Evolutionary conservation across 1,284 basidiomycete species (phyloP).

Genomic region (Ceratobasidium sp.): DNA sequence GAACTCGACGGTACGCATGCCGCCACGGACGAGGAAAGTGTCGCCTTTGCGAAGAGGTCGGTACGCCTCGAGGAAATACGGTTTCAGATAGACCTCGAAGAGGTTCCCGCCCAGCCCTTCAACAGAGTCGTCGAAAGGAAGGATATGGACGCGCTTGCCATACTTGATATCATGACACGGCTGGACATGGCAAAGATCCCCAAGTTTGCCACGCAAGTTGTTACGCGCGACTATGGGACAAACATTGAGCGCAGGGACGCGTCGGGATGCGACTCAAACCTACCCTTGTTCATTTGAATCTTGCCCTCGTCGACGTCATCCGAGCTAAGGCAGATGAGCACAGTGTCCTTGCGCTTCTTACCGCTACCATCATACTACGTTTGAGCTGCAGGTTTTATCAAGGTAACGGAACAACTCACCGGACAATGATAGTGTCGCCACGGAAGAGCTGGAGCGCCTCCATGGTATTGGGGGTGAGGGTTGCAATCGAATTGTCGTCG

Average conservation of each 20-base stretch:
- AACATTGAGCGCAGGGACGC: neutral
- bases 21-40: constrained; percentile 98
- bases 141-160: constrained; percentile 96
- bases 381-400: neutral
- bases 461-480: constrained; percentile 97
- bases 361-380: constrained; percentile 64
- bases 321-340: constrained; percentile 94
- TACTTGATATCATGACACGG: constrained; percentile 99
- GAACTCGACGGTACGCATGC: constrained; percentile 98
- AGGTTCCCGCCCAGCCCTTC: constrained; percentile 98
- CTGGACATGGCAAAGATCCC: constrained; percentile 95
- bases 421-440: constrained; percentile 92
- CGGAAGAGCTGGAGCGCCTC: constrained; percentile 94
- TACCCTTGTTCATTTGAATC: constrained; percentile 96
- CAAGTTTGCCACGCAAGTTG: constrained; percentile 97
- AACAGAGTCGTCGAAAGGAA: constrained; percentile 98
- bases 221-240: constrained; percentile 86
- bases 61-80: constrained; percentile 99
- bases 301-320: constrained; percentile 98
- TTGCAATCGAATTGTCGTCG: constrained; percentile 97
- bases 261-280: constrained; percentile 41
- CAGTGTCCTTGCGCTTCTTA: constrained; percentile 96
- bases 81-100: constrained; percentile 98
- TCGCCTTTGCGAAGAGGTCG: constrained; percentile 96
- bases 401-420: constrained; percentile 64